Base-by-base conservation (phyloP, 2,329 filamentous ascomycete genomes). In the Mycosphaerella sp. region DNA sequence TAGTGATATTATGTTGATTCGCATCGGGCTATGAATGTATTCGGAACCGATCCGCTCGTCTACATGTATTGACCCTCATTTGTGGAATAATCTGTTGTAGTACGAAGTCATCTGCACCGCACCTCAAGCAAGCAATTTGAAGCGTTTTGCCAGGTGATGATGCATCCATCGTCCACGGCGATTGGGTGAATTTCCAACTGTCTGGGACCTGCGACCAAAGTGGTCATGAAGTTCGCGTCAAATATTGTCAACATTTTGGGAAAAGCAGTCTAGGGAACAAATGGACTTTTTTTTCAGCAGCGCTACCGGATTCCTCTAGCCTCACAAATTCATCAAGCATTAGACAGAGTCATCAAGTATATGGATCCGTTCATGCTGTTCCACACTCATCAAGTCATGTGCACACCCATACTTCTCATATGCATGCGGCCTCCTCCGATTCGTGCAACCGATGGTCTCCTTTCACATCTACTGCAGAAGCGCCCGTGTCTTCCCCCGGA, bases 301-400 rank as follows among this genome's bases (percentile, higher is more conserved):
- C 50, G 36, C 32, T 45, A 52, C 6, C 34, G 29, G 42, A 51
- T 31, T 45, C 41, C 29, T 51, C 48, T 38, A 26, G 34, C 42
- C 32, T 29, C 17, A 31, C 31, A 26, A 26, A 45, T 51, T 45
- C 42, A 29, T 45, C 42, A 51, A 31, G 49, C 49, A 46, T 51
- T 42, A 49, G 47, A 39, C 26, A 26, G 42, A 44, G 42, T 44
- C 42, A 44, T 44, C 17, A 26, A 29, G 6, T 44, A 4, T 42
- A 17, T 17, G 14, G 17, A 26, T 44, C 40, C 48, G 21, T 34
- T 29, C 26, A 40, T 45, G 47, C 17, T 29, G 32, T 51, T 51
- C 40, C 40, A 44, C 48, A 36, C 41, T 51, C 48, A 45, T 51
- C 48, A 51, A 51, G 40, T 51, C 48, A 51, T 51, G 40, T 41